Conservation (phyloP, 805 yeast genomes). For the Millerozyma acaciae region DNA sequence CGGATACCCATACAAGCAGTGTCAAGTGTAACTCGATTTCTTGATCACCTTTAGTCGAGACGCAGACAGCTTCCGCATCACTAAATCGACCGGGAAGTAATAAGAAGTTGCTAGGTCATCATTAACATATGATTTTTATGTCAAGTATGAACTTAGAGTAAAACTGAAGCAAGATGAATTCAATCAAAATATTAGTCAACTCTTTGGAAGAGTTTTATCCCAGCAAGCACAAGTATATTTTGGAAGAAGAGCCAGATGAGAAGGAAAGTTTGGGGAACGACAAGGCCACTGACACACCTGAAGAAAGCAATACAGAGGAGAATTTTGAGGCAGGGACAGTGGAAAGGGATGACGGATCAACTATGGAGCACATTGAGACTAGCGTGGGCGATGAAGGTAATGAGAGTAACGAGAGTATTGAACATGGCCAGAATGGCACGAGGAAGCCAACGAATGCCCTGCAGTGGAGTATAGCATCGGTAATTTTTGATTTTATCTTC, state of each 20-base stretch:
- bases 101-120: too few species aligned
- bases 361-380: background rate
- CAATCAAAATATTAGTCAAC: constrained; percentile 30
- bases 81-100: too few species aligned
- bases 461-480: too few species aligned
- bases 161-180: constrained; percentile 23
- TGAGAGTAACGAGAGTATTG: too few species aligned
- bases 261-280: background rate
- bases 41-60: too few species aligned
- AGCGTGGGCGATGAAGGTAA: constrained; percentile 1
- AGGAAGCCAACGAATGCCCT: too few species aligned
- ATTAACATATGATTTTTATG: too few species aligned
- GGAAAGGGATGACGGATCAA: constrained; percentile 7
- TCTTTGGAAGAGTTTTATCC: constrained; percentile 28
- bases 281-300: background rate
- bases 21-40: too few species aligned
- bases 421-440: too few species aligned
- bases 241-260: constrained; percentile 3
- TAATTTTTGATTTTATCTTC: too few species aligned
- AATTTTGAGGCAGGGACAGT: constrained; percentile 7
- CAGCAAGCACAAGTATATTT: constrained; percentile 7
- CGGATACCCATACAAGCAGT: too few species aligned
- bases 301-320: constrained; percentile 5
- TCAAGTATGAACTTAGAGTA: constrained; percentile 1
- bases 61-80: too few species aligned